A percentile compares a stretch with the other conserved stretches of the same genome.
phyloP scores from a whole-genome alignment of 225 moss, liverwort and hornwort species.

The Physcomitrium patens region DNA sequence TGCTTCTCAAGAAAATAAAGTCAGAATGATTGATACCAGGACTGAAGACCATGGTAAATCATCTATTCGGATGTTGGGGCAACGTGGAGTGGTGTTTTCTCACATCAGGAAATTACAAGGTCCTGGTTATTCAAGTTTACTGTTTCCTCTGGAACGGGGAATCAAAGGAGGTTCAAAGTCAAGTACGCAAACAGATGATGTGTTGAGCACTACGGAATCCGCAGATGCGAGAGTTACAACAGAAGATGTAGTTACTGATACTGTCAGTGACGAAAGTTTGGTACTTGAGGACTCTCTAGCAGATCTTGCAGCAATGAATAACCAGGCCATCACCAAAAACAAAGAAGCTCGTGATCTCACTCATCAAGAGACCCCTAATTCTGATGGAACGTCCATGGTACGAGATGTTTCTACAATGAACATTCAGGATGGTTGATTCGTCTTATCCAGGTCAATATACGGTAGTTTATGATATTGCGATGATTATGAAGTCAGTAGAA shows the following conservation, averaged over 20 bases:
- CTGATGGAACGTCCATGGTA: slow-evolving; percentile 30
- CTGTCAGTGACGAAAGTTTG: slow-evolving; percentile 29
- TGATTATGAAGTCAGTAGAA: neutral
- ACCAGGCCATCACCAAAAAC: slow-evolving; percentile 20
- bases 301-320: slow-evolving; percentile 31
- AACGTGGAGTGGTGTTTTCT: slow-evolving; percentile 51
- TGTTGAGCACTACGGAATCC: slow-evolving; percentile 39
- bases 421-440: neutral
- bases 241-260: slow-evolving; percentile 29
- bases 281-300: slow-evolving; percentile 26
- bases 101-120: slow-evolving; percentile 50
- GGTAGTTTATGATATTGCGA: neutral
- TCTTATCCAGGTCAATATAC: neutral
- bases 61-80: slow-evolving; percentile 46
- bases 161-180: slow-evolving; percentile 61
- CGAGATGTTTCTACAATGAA: slow-evolving; percentile 10
- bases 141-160: slow-evolving; percentile 40
- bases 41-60: slow-evolving; percentile 43
- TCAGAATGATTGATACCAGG: slow-evolving; percentile 37
- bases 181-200: slow-evolving; percentile 36
- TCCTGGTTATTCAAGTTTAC: slow-evolving; percentile 43
- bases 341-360: slow-evolving; percentile 22
- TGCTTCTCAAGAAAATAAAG: slow-evolving; percentile 70
- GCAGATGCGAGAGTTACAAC: slow-evolving; percentile 33
- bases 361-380: slow-evolving; percentile 24